Percentiles rank a stretch among this genome's conserved stretches.
Evolutionary conservation across 2,329 filamentous ascomycete species (phyloP).

Genomic region (Pseudopithomyces chartarum): DNA sequence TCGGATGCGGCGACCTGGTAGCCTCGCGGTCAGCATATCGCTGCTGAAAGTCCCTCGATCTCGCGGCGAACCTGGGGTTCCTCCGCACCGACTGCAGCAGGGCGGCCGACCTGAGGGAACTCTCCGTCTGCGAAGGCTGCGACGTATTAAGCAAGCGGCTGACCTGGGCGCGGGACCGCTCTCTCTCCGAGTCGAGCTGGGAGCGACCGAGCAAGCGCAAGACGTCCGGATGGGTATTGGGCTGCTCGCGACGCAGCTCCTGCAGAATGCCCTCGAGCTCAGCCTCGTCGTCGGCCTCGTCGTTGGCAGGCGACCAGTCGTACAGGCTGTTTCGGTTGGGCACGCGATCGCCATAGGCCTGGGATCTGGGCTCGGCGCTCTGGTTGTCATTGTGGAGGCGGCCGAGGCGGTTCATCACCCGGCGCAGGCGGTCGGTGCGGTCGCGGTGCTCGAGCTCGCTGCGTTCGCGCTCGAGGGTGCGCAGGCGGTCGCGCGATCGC

Average conservation of each 20-base stretch:
- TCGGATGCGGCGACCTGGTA: conserved; percentile 19
- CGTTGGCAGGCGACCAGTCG: conserved; percentile 62
- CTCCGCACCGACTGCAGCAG: conserved; percentile 48
- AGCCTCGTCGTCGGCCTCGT: conserved; percentile 41
- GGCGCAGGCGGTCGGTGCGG: conserved; percentile 39
- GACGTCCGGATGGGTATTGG: conserved; percentile 46
- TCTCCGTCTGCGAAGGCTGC: conserved; percentile 34
- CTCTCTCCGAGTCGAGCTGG: conserved; percentile 41
- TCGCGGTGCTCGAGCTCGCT: conserved; percentile 49
- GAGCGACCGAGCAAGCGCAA: conserved; percentile 43
- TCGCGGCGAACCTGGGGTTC: conserved; percentile 46
- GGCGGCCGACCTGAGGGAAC: conserved; percentile 45
- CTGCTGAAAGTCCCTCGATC: conserved; percentile 45
- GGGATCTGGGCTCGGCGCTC: conserved; percentile 19
- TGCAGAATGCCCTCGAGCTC: conserved; percentile 49
- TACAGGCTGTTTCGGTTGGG: conserved; percentile 61
- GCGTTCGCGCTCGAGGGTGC: conserved; percentile 29
- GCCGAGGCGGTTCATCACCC: conserved; percentile 52
- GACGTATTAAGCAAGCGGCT: conserved; percentile 28
- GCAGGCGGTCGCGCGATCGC: conserved; percentile 26
- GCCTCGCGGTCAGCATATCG: conserved; percentile 48
- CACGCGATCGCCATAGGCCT: conserved; percentile 59
- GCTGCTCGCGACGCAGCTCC: conserved; percentile 47
- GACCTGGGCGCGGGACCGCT: conserved; percentile 32
- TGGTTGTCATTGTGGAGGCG: conserved; percentile 48